Base-by-base conservation (phyloP, 345 rosid genomes). In the Citrus medica region DNA sequence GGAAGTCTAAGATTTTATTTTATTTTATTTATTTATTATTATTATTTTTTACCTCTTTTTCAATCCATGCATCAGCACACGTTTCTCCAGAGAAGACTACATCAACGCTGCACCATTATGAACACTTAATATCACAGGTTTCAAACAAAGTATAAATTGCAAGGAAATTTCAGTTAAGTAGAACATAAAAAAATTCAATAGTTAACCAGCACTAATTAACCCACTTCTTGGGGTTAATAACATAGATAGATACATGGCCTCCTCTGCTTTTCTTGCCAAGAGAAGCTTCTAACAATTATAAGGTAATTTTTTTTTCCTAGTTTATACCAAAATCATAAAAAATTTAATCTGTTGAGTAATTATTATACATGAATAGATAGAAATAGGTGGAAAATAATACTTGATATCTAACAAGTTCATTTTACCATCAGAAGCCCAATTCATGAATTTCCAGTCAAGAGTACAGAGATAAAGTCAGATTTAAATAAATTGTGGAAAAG, bases 21-120 rank as follows among this genome's bases (percentile, higher is more conserved):
- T n/a, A n/a, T n/a, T n/a, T n/a, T n/a, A n/a, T n/a, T n/a, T n/a
- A n/a, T n/a, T n/a, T n/a, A n/a, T n/a, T n/a, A n/a, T n/a, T n/a
- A n/a, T n/a, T n/a, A n/a, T n/a, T 37, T 38, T 38, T 73, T 81
- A 86, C 99, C 96, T 95, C 98, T 71, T 85, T 93, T 82, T 93
- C 99, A 77, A 93, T 95, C 99, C 98, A 95, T 65, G 96, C 79
- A 78, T 95, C 99, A 64, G 99, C 99, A 75, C 93, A 88, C 32
- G 96, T 80, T 82, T 95, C 97, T 67, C 91, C 94, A 0, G 98
- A 84, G 88, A 67, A 95, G 62, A 95, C 81, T 62, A 95, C 66
- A 77, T 93, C 99, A 61, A 95, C 84, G 19, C 99, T 95, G 93
- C 90, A 83, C 68, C 28, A 76, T 75, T 80, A 73, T 63, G 46